Evolutionary conservation across 2,329 filamentous ascomycete species (phyloP), one percentile per base, ranked within the genome.

Genomic region (Catunica adiposa): DNA sequence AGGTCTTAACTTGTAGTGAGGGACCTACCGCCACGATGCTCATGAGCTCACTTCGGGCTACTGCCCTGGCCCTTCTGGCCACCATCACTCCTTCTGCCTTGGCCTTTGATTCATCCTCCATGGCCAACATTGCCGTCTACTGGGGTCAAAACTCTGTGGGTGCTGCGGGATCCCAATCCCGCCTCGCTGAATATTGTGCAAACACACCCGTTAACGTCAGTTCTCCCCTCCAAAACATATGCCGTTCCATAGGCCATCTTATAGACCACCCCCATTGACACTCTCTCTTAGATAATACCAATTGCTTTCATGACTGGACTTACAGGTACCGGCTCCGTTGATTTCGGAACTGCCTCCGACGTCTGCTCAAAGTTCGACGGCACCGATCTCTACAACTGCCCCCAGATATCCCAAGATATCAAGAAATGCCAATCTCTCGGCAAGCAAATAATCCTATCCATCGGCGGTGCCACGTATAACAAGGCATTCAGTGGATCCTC

Each of bases 301-400:
- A 62, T 86, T 52, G 74, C 81, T 1, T 86, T 86, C 63, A 62
- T 85, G 56, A 73, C 74, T 53, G 71, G 70, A 51, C 75, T 86
- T 59, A 73, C 70, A 47, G 74, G 72, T 15, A 69, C 71, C 2
- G 72, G 76, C 0, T 70, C 72, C 42, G 68, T 81, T 57, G 83
- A 86, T 66, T 82, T 86, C 62, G 76, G 82, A 55, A 83, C 79
- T 59, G 74, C 77, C 6, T 76, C 75, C n/a, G 70, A 82, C 60
- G 73, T 73, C 47, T 86, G 83, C 66, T 76, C 73, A 3, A 66
- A 68, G 1, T 83, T 84, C 56, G 58, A 70, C 0, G 79, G 29
- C 29, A 34, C 76, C 0, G 68, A 71, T 3, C 69, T 84, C 7
- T 67, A 81, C 15, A 71, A 73, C 59, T 87, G 83, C 61, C 76